Percentiles rank a stretch among this genome's conserved stretches.
phyloP scores from a whole-genome alignment of 2,329 filamentous ascomycete genomes.

The Clonostachys rosea region DNA sequence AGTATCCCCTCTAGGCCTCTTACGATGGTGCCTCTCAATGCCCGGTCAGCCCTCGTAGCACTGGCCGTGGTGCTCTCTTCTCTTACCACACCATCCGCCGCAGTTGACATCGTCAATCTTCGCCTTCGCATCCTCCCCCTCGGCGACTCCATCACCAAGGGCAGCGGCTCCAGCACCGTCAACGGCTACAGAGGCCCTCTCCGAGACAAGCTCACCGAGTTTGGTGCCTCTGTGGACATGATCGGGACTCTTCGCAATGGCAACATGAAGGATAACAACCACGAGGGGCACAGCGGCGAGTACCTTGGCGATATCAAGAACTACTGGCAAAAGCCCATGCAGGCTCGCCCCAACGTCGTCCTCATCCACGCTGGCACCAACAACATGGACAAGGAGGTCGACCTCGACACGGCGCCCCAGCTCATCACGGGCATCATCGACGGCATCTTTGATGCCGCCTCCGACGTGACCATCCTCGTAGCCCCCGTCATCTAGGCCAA shows the following conservation, averaged over 20 bases:
- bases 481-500: conserved; percentile 10
- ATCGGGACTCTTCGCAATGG: conserved; percentile 4
- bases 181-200: conserved; percentile 6
- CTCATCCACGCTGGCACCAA: conserved; percentile 15
- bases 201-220: conserved; percentile 2
- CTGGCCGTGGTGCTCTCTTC: too few relatives aligned
- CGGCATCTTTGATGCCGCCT: conserved; percentile 5
- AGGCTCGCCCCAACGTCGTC: conserved; percentile 11
- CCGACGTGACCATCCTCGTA: conserved; percentile 8
- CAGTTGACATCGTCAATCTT: too few relatives aligned
- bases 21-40: too few relatives aligned
- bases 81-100: too few relatives aligned
- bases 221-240: conserved; percentile 5
- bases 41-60: too few relatives aligned
- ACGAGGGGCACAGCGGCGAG: conserved; percentile 9
- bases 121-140: conserved; percentile 4
- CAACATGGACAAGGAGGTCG: conserved; percentile 8
- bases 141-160: conserved; percentile 7
- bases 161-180: conserved; percentile 1
- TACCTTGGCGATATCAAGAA: conserved; percentile 5
- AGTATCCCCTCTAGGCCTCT: too few relatives aligned
- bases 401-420: conserved; percentile 5
- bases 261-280: conserved; percentile 8
- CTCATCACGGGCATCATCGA: conserved; percentile 10
- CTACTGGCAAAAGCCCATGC: conserved; percentile 2